Base-by-base conservation (phyloP, 768 basidiomycete species). In the Leccinum broughii region DNA sequence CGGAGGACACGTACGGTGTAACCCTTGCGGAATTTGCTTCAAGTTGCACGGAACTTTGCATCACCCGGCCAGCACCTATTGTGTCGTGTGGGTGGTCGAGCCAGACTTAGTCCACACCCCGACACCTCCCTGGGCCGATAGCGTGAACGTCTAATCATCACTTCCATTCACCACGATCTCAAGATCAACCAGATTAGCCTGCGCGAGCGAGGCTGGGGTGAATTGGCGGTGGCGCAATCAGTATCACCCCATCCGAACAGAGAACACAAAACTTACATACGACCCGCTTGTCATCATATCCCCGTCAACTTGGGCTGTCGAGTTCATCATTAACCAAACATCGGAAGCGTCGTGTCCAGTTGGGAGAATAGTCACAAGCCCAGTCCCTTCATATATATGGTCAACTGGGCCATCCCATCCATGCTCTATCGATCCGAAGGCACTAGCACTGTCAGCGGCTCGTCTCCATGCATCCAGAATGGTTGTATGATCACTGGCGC, bases 381-480 rank as follows among this genome's bases (percentile, higher is more conserved):
- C 84, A 15, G 74, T 64, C 4, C 70, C 72, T 46, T 75, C 67
- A 51, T 75, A 76, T 8, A 85, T 59, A 14, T 82, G 55, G 83
- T 83, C 62, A 85, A 63, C 68, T 80, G 78, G 4, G 78, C 83
- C 3, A 65, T 68, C 1, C 82, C 84, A 2, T 73, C 54, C 0
- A 85, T 79, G 26, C 26, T 77, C 81, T 75, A 81, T 35, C 81
- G 67, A 69, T 86, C 84, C 2, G 80, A 83, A n/a, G 80, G 81
- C 6, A 78, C 81, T 3, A 81, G 63, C 14, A 84, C 76, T 63
- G 81, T 76, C 46, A 85, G 64, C 17, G 79, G 80, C 66, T 81
- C 70, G 54, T 79, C 82, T 11, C 71, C 74, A 1, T 79, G 75
- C 10, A 78, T 81, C 83, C 83, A 85, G 73, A 85, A 85, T 20